Evolutionary conservation across 2,329 filamentous ascomycete species (phyloP).

Genomic region (Clarireedia sp.): DNA sequence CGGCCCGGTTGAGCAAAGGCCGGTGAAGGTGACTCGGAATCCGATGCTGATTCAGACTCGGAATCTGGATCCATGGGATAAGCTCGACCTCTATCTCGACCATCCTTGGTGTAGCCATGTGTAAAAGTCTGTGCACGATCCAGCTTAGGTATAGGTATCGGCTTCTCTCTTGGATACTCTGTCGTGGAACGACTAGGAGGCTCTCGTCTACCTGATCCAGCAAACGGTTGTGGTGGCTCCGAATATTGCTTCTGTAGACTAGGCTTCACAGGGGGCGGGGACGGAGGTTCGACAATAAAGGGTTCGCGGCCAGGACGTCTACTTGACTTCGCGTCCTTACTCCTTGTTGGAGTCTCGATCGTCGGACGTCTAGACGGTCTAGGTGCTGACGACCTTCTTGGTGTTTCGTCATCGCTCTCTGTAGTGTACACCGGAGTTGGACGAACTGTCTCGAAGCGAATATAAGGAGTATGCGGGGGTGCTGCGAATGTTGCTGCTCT

Average conservation of each 20-base stretch:
- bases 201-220: constrained; percentile 16
- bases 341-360: constrained; percentile 20
- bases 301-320: not conserved
- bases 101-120: constrained; percentile 11
- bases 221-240: constrained; percentile 18
- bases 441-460: constrained; percentile 19
- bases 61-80: not conserved
- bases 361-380: constrained; percentile 22
- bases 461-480: constrained; percentile 14
- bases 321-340: constrained; percentile 12
- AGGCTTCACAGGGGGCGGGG: constrained; percentile 18
- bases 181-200: constrained; percentile 27
- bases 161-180: constrained; percentile 21
- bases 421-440: constrained; percentile 10
- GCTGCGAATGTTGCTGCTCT: constrained; percentile 27
- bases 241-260: constrained; percentile 24
- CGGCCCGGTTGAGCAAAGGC: constrained; percentile 3
- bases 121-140: constrained; percentile 25
- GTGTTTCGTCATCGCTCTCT: constrained; percentile 25
- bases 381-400: constrained; percentile 25
- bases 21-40: constrained; percentile 5
- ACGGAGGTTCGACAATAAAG: constrained; percentile 25
- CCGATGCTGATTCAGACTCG: constrained; percentile 4
- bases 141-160: constrained; percentile 17
- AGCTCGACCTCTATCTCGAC: constrained; percentile 18